A percentile compares a stretch with the other conserved stretches of the same genome.
Evolutionary conservation across 176 grass and related monocot genomes (phyloP).

Genomic region (Alloteropsis semialata): DNA sequence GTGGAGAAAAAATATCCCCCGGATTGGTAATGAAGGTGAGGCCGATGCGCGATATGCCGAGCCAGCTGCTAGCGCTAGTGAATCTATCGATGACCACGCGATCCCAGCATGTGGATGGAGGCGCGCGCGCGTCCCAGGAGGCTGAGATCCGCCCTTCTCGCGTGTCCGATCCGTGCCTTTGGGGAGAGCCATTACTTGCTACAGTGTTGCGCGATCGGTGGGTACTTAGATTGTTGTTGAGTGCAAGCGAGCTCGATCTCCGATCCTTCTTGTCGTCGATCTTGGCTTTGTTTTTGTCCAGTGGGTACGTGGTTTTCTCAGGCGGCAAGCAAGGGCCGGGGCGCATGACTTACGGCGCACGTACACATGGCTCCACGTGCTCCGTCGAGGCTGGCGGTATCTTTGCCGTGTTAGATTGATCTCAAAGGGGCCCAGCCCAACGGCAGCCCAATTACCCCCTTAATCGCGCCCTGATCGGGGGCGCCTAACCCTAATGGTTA

Average conservation of each 20-base stretch:
- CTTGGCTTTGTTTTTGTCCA: not conserved
- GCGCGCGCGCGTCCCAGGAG: not conserved
- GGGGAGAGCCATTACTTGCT: too few relatives aligned
- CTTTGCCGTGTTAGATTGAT: too few relatives aligned
- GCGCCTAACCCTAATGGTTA: too few relatives aligned
- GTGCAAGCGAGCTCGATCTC: slow-evolving; percentile 16
- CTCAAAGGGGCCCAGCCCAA: too few relatives aligned
- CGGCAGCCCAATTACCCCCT: too few relatives aligned
- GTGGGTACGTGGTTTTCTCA: not conserved
- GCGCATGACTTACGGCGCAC: not conserved
- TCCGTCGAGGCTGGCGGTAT: not conserved
- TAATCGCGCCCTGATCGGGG: too few relatives aligned
- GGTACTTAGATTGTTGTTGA: not conserved
- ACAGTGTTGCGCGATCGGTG: too few relatives aligned
- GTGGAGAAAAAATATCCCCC: not conserved
- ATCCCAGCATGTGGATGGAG: too few relatives aligned
- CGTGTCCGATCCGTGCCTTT: not conserved
- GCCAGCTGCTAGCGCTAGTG: not conserved
- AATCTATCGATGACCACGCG: too few relatives aligned
- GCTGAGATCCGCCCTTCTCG: not conserved
- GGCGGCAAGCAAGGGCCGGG: not conserved
- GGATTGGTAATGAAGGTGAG: not conserved
- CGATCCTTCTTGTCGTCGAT: not conserved
- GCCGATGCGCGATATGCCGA: not conserved
- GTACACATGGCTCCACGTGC: slow-evolving; percentile 31